Evolutionary conservation across 78 protist genomes (phyloP).

Genomic region (Tieghemostelium lacteum): DNA sequence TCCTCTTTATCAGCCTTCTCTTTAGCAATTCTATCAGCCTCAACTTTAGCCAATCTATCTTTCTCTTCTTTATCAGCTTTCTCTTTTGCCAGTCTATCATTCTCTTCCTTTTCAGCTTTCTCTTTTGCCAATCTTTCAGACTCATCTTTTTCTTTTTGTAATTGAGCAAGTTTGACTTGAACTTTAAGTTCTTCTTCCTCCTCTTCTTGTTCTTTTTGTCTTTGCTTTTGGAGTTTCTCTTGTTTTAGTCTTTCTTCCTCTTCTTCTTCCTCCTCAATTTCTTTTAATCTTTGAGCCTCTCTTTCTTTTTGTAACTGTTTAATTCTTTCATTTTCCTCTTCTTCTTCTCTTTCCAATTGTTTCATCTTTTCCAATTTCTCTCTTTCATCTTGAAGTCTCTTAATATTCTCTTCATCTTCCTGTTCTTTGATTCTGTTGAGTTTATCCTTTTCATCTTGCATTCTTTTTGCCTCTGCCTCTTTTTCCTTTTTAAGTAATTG

Average conservation of each 20-base stretch:
- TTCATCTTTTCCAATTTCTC: slow-evolving; percentile 69
- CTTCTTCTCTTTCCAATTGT: slow-evolving; percentile 51
- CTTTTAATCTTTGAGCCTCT: slow-evolving; percentile 5
- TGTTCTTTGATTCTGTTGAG: too few species aligned
- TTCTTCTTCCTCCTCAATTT: not conserved
- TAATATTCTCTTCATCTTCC: too few species aligned
- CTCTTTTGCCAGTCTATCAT: too few species aligned
- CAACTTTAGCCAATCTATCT: too few species aligned
- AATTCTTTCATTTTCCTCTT: slow-evolving; percentile 56
- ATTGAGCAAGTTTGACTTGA: not conserved
- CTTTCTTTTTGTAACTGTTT: slow-evolving; percentile 20
- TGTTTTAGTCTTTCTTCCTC: not conserved
- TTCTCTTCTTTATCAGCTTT: too few species aligned
- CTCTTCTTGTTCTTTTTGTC: not conserved
- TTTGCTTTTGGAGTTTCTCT: not conserved
- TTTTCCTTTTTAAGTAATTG: too few species aligned
- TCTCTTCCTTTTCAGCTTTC: not conserved
- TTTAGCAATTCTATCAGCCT: too few species aligned
- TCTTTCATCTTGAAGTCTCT: too few species aligned
- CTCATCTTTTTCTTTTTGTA: too few species aligned
- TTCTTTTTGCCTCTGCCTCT: too few species aligned
- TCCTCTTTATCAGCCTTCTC: too few species aligned
- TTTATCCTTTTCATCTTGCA: too few species aligned
- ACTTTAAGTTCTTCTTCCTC: not conserved
- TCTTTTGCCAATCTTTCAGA: not conserved